phyloP scores from a whole-genome alignment of 805 yeast genomes.

The Clavispora asparagi region DNA sequence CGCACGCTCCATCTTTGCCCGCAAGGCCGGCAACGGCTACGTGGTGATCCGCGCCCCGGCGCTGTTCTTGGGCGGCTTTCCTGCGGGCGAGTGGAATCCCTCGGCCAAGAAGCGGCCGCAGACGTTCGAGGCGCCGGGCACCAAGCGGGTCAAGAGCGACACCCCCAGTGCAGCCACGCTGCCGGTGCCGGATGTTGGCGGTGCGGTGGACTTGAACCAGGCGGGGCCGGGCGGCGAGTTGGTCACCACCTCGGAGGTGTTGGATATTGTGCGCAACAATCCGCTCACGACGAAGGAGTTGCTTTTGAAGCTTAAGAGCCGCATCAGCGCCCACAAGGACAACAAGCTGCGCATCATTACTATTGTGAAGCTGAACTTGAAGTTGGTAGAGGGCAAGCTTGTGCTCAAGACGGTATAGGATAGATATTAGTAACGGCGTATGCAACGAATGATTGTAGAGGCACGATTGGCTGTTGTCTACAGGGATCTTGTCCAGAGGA shows the following conservation, averaged over 20 bases:
- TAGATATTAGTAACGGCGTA: not conserved
- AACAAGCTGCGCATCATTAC: slow-evolving; percentile 57
- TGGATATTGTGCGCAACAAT: slow-evolving; percentile 51
- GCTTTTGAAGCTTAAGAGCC: slow-evolving; percentile 53
- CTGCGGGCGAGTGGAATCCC: slow-evolving; percentile 84
- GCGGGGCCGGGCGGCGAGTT: slow-evolving; percentile 38
- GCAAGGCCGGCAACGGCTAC: slow-evolving; percentile 31
- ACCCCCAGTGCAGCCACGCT: slow-evolving; percentile 13
- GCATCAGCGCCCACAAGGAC: slow-evolving; percentile 58
- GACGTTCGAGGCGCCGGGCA: slow-evolving; percentile 18
- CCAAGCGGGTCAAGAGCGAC: slow-evolving; percentile 39
- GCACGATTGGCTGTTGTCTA: too few species aligned
- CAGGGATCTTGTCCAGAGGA: too few species aligned
- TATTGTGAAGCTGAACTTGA: slow-evolving; percentile 53
- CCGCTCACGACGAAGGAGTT: slow-evolving; percentile 61
- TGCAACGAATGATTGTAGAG: not conserved
- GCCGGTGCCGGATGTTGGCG: slow-evolving; percentile 7
- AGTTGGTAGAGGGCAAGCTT: slow-evolving; percentile 44
- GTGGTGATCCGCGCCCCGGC: slow-evolving; percentile 63
- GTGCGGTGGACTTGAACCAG: slow-evolving; percentile 25
- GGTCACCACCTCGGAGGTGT: slow-evolving; percentile 70
- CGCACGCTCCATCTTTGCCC: slow-evolving; percentile 17
- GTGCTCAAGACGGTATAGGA: slow-evolving; percentile 28
- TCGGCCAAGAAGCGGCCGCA: slow-evolving; percentile 35
- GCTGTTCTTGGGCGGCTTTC: slow-evolving; percentile 58